These are phyloP conservation scores for Phycomyces blakesleeanus DNA, from an alignment of 192 early-diverging fungal genomes.

Conservation along the genomic window DNA sequence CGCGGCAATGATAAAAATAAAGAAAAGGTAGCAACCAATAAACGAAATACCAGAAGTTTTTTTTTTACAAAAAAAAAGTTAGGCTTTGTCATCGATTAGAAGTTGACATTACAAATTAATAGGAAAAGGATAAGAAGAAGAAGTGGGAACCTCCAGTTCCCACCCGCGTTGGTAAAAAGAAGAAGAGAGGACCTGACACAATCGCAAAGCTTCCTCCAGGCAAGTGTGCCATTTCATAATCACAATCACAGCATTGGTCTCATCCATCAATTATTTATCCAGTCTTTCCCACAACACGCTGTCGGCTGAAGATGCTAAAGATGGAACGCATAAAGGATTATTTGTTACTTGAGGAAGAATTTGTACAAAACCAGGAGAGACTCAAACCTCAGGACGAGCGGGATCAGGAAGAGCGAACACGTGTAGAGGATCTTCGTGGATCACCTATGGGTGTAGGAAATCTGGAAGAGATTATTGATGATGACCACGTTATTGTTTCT, in stretches of 20 bases:
- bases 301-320: constrained; percentile 95
- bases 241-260: constrained; percentile 71
- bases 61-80: too few relatives aligned
- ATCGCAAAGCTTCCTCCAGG: constrained; percentile 87
- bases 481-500: constrained; percentile 98
- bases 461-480: constrained; percentile 99
- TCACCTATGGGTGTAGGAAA: constrained; percentile 95
- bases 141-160: constrained; percentile 99
- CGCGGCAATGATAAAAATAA: constrained; percentile 66
- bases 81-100: too few relatives aligned
- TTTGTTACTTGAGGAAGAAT: constrained; percentile 97
- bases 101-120: background rate
- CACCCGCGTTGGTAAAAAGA: constrained; percentile 98
- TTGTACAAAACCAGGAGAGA: constrained; percentile 97
- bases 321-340: constrained; percentile 99
- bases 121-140: constrained; percentile 77
- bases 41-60: too few relatives aligned
- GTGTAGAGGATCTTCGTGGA: constrained; percentile 94
- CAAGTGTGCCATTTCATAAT: constrained; percentile 75
- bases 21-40: constrained; percentile 36
- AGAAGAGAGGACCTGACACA: constrained; percentile 91
- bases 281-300: constrained; percentile 98
- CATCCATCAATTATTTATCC: constrained; percentile 13
- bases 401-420: constrained; percentile 85
- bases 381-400: constrained; percentile 97